Base-by-base conservation (phyloP, 139 green algal species). In the Chlorella sp. region DNA sequence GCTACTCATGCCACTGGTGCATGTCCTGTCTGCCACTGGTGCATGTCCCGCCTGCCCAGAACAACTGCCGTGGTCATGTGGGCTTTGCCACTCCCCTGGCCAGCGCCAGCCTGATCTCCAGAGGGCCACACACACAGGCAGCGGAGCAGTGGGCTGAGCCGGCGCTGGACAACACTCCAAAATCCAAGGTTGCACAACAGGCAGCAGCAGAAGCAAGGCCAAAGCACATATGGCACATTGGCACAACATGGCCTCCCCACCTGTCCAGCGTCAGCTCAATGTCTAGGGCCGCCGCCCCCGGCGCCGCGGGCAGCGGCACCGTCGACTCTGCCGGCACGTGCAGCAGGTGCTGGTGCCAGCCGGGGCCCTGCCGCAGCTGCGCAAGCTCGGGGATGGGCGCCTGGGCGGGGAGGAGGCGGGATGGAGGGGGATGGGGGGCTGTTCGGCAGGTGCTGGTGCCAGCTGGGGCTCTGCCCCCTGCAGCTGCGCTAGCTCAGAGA, bases 331-430 rank as follows among this genome's bases (percentile, higher is more conserved):
- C 54, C 16, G 51, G 58, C 69, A 90, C 40, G 1, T 28, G 38
- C 56, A 90, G 28, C 36, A 62, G 24, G 34, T 84, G 44, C 54
- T 74, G 65, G 43, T 80, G 79, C 41, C 75, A 84, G 43, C 22
- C 72, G 64, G 44, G 44, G 24, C 86, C 87, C 38, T 62, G 76
- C 16, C 88, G 86, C 74, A 91, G 81, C 54, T 51, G 19, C 6
- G 41, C 72, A 28, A 93, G 75, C 76, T 93, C 89, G 2, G 89
- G 87, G 26, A 69, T 76, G 65, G 90, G 90, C 62, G 86, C 88
- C 82, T 93, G 90, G 28, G 41, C 20, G 44, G 34, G 28, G 20
- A 70, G 28, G 62, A 13, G 62, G 30, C 2, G 70, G 70, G 22
- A 14, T 4, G 70, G 70, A 24, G 41, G 17, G 70, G 26, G 41